Conservation (phyloP, 495 filamentous ascomycete species). For the Gamarada debralockiae region DNA sequence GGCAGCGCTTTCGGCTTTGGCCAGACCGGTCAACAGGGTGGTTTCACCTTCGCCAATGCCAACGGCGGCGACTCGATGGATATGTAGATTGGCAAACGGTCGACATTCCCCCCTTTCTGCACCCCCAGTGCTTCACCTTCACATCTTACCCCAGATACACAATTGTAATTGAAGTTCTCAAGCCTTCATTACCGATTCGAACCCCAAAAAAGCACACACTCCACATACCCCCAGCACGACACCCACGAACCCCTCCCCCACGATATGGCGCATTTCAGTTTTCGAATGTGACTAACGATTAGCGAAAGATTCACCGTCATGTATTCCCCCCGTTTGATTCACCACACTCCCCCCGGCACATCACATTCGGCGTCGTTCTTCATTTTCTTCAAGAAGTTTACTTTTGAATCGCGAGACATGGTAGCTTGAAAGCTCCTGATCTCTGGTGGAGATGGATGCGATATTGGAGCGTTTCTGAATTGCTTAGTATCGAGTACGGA, state of each 20-base stretch:
- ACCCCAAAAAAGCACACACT: neutral
- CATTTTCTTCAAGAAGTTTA: neutral
- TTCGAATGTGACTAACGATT: neutral
- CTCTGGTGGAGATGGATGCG: slow-evolving; percentile 8
- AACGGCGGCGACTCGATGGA: slow-evolving; percentile 96
- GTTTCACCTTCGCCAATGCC: slow-evolving; percentile 90
- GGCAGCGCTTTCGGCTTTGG: slow-evolving; percentile 80
- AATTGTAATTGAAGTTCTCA: neutral
- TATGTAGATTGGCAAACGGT: slow-evolving; percentile 64
- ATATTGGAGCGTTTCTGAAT: neutral
- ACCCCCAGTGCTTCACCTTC: slow-evolving; percentile 1
- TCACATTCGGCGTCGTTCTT: slow-evolving; percentile 22
- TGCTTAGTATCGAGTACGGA: slow-evolving; percentile 16
- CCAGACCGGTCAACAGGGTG: slow-evolving; percentile 65
- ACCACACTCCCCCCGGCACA: slow-evolving; percentile 17
- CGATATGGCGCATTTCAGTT: neutral
- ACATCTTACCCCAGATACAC: neutral
- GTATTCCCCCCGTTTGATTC: slow-evolving; percentile 22
- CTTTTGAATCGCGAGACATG: slow-evolving; percentile 13
- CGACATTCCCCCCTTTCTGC: slow-evolving; percentile 24
- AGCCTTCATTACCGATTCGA: neutral
- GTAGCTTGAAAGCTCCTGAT: slow-evolving; percentile 32
- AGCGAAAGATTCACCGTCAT: slow-evolving; percentile 19
- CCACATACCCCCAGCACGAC: neutral
- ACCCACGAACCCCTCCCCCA: neutral